These are phyloP conservation scores for Sclerotinia minor DNA, from an alignment of 2,329 filamentous ascomycete genomes.

Conservation along the genomic window DNA sequence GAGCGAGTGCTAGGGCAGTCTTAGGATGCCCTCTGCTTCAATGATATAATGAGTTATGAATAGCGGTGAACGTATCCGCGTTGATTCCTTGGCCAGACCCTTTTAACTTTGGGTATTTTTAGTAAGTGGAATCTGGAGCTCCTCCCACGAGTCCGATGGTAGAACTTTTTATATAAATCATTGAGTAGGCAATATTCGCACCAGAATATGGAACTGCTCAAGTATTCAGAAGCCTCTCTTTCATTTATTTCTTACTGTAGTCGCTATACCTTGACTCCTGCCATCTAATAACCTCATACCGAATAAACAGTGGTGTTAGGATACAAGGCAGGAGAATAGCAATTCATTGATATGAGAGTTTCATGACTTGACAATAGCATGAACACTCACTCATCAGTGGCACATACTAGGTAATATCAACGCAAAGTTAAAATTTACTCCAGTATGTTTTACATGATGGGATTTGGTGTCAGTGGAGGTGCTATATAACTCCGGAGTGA, in stretches of 20 bases:
- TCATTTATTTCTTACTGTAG: not conserved
- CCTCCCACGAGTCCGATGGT: not conserved
- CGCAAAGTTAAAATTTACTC: not conserved
- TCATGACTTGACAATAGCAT: constrained; percentile 32
- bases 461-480: not conserved
- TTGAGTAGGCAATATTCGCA: not conserved
- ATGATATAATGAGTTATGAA: constrained; percentile 9
- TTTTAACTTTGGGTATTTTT: not conserved
- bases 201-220: not conserved
- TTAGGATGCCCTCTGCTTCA: constrained; percentile 13
- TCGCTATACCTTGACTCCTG: constrained; percentile 50
- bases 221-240: not conserved
- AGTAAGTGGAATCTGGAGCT: not conserved
- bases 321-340: constrained; percentile 71
- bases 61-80: not conserved
- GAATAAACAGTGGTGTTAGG: constrained; percentile 55
- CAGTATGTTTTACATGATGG: not conserved
- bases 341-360: constrained; percentile 46
- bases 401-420: constrained; percentile 25
- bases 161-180: not conserved
- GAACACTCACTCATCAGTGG: constrained; percentile 32
- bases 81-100: not conserved
- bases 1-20: constrained; percentile 55
- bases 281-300: constrained; percentile 69
- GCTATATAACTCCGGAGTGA: not conserved